phyloP scores from a whole-genome alignment of 441 rosid species.

The Flueggea neowawraea region DNA sequence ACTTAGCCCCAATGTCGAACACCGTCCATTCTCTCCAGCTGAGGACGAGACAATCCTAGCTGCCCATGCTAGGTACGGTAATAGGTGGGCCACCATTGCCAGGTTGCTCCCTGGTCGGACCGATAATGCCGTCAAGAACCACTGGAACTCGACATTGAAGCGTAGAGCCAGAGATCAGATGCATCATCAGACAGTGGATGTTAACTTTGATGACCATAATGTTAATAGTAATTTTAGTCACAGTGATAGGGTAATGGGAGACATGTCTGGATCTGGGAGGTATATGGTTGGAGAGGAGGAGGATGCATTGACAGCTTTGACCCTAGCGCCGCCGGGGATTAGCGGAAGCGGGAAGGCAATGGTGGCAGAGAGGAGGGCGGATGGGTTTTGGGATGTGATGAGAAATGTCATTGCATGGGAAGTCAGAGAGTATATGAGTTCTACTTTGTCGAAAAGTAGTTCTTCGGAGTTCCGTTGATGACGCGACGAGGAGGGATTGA shows the following conservation, averaged over 20 bases:
- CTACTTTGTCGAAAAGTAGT: constrained; percentile 25
- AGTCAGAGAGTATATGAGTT: constrained; percentile 53
- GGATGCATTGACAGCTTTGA: constrained; percentile 61
- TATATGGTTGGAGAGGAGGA: constrained; percentile 13
- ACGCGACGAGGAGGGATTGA: too few species aligned
- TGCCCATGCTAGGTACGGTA: constrained; percentile 62
- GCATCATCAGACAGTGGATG: constrained; percentile 9
- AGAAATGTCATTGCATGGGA: constrained; percentile 66
- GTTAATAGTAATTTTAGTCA: too few species aligned
- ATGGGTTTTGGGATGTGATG: constrained; percentile 72
- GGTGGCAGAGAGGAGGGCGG: constrained; percentile 19
- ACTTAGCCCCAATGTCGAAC: constrained; percentile 60
- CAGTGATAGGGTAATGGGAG: neutral
- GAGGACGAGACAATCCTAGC: constrained; percentile 67
- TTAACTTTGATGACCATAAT: neutral
- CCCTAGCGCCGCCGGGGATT: constrained; percentile 57
- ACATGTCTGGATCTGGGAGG: constrained; percentile 10
- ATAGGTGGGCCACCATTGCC: constrained; percentile 81
- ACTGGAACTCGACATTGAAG: constrained; percentile 72
- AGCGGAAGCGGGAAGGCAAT: constrained; percentile 16
- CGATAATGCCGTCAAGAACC: constrained; percentile 73
- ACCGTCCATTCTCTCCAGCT: constrained; percentile 56
- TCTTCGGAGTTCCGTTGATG: constrained; percentile 28
- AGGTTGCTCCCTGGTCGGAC: constrained; percentile 65
- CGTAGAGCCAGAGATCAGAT: constrained; percentile 35